Conservation (phyloP, 768 basidiomycete genomes). For the Ramaria rubella region DNA sequence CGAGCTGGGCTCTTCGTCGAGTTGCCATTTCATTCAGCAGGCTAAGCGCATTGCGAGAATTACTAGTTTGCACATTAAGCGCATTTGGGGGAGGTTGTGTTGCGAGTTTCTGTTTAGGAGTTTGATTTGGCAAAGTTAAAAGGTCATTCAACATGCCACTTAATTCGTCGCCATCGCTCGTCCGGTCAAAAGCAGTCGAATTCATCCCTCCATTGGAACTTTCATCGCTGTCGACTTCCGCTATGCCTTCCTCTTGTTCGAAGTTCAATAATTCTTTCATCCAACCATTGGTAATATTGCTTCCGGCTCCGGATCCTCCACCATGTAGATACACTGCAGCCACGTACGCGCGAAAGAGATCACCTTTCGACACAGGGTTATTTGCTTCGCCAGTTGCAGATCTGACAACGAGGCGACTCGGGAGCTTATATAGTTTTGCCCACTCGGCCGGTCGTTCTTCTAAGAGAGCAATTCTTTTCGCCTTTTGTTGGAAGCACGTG, state of each 20-base stretch:
- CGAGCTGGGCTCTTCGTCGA: not conserved
- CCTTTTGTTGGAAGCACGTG: not conserved
- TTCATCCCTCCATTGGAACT: not conserved
- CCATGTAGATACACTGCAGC: not conserved
- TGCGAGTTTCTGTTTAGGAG: not conserved
- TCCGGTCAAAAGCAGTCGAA: too few relatives aligned
- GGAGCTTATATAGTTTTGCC: conserved; percentile 6
- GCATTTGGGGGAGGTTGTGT: not conserved
- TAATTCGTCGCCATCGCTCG: not conserved
- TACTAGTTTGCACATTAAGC: not conserved
- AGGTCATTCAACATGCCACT: not conserved
- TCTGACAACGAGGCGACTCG: not conserved
- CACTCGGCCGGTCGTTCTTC: not conserved
- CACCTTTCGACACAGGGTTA: not conserved
- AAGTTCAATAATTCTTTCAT: not conserved
- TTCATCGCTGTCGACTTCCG: not conserved
- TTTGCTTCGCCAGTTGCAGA: not conserved
- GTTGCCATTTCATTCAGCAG: not conserved
- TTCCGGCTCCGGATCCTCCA: not conserved
- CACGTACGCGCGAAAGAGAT: conserved; percentile 3
- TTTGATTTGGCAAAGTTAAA: not conserved
- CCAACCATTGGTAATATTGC: not conserved
- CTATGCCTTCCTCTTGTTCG: not conserved
- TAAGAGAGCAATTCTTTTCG: not conserved
- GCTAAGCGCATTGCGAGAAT: not conserved